phyloP scores from a whole-genome alignment of 352 stramenopile genomes.

The Thalassiosira allenii region DNA sequence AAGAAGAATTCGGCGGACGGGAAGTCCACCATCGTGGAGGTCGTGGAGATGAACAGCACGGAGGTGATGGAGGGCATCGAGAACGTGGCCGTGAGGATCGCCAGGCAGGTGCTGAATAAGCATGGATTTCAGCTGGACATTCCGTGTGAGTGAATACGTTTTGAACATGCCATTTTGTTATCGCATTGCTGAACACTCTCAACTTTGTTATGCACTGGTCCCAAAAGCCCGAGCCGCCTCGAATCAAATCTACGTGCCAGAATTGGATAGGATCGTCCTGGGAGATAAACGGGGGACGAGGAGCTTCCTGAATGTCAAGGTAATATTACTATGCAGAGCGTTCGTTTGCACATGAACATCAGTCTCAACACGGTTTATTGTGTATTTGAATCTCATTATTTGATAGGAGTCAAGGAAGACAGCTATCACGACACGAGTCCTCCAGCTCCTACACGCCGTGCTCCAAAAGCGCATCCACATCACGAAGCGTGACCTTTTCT shows the following conservation, averaged over 20 bases:
- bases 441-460: slow-evolving; percentile 89
- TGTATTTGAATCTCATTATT: too few relatives aligned
- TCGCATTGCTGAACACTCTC: too few relatives aligned
- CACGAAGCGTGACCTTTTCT: slow-evolving; percentile 92
- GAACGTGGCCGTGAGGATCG: slow-evolving; percentile 81
- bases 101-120: slow-evolving; percentile 73
- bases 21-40: slow-evolving; percentile 77
- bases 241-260: slow-evolving; percentile 89
- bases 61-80: slow-evolving; percentile 88
- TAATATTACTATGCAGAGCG: slow-evolving; percentile 20
- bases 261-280: slow-evolving; percentile 89
- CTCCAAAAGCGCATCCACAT: slow-evolving; percentile 88
- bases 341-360: not conserved
- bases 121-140: slow-evolving; percentile 81
- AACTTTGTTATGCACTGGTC: too few relatives aligned
- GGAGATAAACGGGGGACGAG: slow-evolving; percentile 76
- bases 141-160: slow-evolving; percentile 48
- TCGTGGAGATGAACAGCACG: slow-evolving; percentile 80
- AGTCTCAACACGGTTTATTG: too few relatives aligned
- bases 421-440: slow-evolving; percentile 88
- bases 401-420: slow-evolving; percentile 86
- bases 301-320: slow-evolving; percentile 81
- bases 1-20: not conserved
- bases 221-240: slow-evolving; percentile 70
- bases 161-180: not conserved